These are phyloP conservation scores for Apiotrichum brassicae DNA, from an alignment of 1,284 basidiomycete genomes.

Conservation along the genomic window DNA sequence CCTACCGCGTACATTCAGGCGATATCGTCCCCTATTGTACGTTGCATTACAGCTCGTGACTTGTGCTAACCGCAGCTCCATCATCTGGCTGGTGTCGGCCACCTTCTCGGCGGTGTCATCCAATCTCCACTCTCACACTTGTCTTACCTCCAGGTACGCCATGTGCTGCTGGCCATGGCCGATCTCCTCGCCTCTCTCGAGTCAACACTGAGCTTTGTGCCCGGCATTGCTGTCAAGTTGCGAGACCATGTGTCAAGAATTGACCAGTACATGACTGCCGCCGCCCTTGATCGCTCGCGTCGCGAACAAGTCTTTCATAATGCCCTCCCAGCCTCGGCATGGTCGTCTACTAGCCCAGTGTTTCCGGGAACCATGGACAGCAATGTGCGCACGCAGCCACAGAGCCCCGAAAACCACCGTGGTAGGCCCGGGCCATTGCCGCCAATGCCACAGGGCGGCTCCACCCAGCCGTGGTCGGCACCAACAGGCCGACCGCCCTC, in stretches of 20 bases:
- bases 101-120: slow-evolving; percentile 42
- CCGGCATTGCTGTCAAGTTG: slow-evolving; percentile 34
- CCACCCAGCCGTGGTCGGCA: too few relatives aligned
- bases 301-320: slow-evolving; percentile 16
- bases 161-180: slow-evolving; percentile 37
- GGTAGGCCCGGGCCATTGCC: neutral
- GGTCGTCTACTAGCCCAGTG: neutral
- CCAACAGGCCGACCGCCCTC: too few relatives aligned
- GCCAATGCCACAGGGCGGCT: too few relatives aligned
- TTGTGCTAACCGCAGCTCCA: slow-evolving; percentile 31
- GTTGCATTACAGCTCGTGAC: slow-evolving; percentile 10
- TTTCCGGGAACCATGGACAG: neutral
- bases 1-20: slow-evolving; percentile 42
- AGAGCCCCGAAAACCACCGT: neutral
- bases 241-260: slow-evolving; percentile 40
- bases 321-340: slow-evolving; percentile 10
- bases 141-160: slow-evolving; percentile 40
- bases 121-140: slow-evolving; percentile 38
- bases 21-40: slow-evolving; percentile 35
- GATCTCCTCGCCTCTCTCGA: slow-evolving; percentile 38
- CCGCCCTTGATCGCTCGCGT: slow-evolving; percentile 20
- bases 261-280: slow-evolving; percentile 41
- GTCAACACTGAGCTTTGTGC: slow-evolving; percentile 19
- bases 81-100: slow-evolving; percentile 44
- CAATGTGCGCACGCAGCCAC: neutral